Percentiles rank a stretch among this genome's conserved stretches.
Conservation (phyloP, 306 rosid species). For the Comarum palustre region DNA sequence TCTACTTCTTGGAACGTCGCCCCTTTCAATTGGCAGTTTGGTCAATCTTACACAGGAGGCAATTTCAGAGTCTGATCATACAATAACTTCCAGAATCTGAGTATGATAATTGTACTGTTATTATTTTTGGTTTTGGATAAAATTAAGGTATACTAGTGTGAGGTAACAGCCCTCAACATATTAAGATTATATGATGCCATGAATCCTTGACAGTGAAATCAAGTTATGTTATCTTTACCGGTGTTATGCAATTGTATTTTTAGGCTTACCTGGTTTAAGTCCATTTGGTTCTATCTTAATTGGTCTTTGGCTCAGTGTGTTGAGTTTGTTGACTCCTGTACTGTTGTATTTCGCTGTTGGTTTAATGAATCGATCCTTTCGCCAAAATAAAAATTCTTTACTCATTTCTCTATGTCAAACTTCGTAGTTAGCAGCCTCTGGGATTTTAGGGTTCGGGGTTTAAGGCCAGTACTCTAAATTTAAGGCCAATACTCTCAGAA, state of each 20-base stretch:
- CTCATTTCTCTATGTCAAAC: background rate
- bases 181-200: background rate
- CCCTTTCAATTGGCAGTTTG: slow-evolving; percentile 74
- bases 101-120: background rate
- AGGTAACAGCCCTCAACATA: too few relatives aligned
- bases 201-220: background rate
- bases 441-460: background rate
- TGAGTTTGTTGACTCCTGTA: too few relatives aligned
- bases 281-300: too few relatives aligned
- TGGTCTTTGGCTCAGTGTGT: too few relatives aligned
- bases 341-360: too few relatives aligned
- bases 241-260: too few relatives aligned
- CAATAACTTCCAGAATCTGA: background rate
- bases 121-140: background rate
- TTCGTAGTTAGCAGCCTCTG: too few relatives aligned
- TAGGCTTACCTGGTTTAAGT: too few relatives aligned
- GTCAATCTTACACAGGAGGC: slow-evolving; percentile 74
- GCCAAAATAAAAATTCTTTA: too few relatives aligned
- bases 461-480: background rate
- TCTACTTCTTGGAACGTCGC: slow-evolving; percentile 65
- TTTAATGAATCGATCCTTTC: too few relatives aligned
- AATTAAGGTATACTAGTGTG: background rate
- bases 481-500: too few relatives aligned
- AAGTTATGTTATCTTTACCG: too few relatives aligned
- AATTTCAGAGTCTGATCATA: slow-evolving; percentile 51